Percentiles rank a stretch among this genome's conserved stretches.
Evolutionary conservation across 2,329 filamentous ascomycete species (phyloP).

Genomic region (Phaeosphaeria sp.): DNA sequence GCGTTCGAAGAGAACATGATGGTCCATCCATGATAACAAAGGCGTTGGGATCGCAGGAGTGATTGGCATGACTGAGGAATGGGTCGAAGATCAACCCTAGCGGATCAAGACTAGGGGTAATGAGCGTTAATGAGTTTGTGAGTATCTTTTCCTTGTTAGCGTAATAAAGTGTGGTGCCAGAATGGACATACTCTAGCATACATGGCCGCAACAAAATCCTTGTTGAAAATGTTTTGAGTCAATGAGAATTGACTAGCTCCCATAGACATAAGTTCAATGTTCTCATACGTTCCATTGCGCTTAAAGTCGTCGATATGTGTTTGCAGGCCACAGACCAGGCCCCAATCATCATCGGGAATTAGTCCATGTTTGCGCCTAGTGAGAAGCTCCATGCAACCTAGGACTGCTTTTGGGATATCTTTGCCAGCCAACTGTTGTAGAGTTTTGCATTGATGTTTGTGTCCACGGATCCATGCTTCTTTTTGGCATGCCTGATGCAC

Average conservation of each 20-base stretch:
- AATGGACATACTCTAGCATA: slow-evolving; percentile 51
- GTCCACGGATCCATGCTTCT: slow-evolving; percentile 63
- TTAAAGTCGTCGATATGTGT: slow-evolving; percentile 59
- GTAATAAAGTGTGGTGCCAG: slow-evolving; percentile 24
- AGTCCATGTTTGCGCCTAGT: slow-evolving; percentile 50
- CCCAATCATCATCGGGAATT: slow-evolving; percentile 50
- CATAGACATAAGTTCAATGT: slow-evolving; percentile 60
- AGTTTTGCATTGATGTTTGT: slow-evolving; percentile 66
- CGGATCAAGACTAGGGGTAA: slow-evolving; percentile 62
- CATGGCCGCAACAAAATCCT: slow-evolving; percentile 52
- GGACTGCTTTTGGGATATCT: slow-evolving; percentile 61
- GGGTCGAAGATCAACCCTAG: slow-evolving; percentile 67
- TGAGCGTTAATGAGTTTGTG: slow-evolving; percentile 65
- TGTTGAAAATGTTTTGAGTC: slow-evolving; percentile 47
- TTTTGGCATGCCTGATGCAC: slow-evolving; percentile 61
- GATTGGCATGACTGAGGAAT: slow-evolving; percentile 62
- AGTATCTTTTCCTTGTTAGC: slow-evolving; percentile 51
- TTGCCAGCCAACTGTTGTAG: slow-evolving; percentile 52
- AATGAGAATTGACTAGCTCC: slow-evolving; percentile 62
- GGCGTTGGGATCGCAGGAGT: slow-evolving; percentile 68
- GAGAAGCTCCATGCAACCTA: slow-evolving; percentile 63
- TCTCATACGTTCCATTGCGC: slow-evolving; percentile 49
- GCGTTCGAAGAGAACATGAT: slow-evolving; percentile 57
- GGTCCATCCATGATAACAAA: slow-evolving; percentile 64
- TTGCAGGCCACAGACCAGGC: slow-evolving; percentile 52